Base-by-base conservation (phyloP, 106 monocot genomes). In the Acorus calamus region DNA sequence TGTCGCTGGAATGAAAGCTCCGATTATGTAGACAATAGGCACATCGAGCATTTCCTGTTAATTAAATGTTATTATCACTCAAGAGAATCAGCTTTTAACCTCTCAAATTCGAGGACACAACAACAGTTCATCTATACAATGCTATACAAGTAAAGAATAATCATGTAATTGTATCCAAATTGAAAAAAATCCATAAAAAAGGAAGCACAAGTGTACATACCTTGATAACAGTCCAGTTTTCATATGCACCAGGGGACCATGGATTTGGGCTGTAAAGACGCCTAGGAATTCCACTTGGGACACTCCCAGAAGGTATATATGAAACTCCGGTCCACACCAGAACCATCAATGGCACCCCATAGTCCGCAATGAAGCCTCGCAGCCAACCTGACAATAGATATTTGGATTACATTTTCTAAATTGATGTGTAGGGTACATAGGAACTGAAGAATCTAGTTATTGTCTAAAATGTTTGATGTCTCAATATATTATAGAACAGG, bases 1-100 rank as follows among this genome's bases (percentile, higher is more conserved):
- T 53, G 89, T 90, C 4, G 89, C 89, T 42, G 89, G 89, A 65
- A 90, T 80, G 57, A 90, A 86, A 73, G 89, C 89, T 54, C 89
- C 89, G 13, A 90, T 10, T 57, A 90, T 90, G 80, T 90, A 90
- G 48, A 86, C 72, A 62, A 90, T 50, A 1, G 89, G 89, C 63
- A 90, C 76, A 50, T 86, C 41, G 12, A 75, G 43, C 89, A 90
- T 90, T 51, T 90, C 83, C 89, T 90, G 83, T 71, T 46, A 42
- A 48, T 62, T 60, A 28, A 28, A 28, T 28, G 28, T 28, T 28
- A 28, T 28, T 28, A 28, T 28, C 28, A 28, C 28, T 28, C 28
- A 28, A 28, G 28, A 28, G 28, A 28, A 28, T 28, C 28, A 28
- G 28, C 28, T 28, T 28, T 28, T 28, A 28, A 28, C 28, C 28